Percentiles rank a stretch among this genome's conserved stretches.
Evolutionary conservation across 2,329 filamentous ascomycete genomes (phyloP).

Genomic region (Venturia effusa): DNA sequence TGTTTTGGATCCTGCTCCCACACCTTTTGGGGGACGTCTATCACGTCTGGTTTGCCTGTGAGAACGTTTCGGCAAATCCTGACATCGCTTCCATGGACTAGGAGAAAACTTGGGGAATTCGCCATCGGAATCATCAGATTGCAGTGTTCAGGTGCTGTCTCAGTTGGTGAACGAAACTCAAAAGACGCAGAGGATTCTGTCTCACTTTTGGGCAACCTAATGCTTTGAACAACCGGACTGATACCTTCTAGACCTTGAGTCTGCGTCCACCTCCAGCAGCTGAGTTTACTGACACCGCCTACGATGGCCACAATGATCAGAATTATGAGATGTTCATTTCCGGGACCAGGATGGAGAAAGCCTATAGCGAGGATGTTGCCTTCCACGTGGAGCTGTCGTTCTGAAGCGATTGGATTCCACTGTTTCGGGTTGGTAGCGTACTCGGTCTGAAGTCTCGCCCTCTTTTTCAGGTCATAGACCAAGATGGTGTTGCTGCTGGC

Average conservation of each 20-base stretch:
- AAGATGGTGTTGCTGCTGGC: slow-evolving; percentile 61
- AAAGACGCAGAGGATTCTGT: slow-evolving; percentile 1
- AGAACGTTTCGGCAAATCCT: slow-evolving; percentile 29
- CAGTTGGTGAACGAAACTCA: slow-evolving; percentile 4
- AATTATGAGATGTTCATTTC: slow-evolving; percentile 62
- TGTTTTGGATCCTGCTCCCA: slow-evolving; percentile 27
- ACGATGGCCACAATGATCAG: slow-evolving; percentile 31
- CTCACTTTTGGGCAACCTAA: slow-evolving; percentile 2
- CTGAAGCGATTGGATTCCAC: slow-evolving; percentile 50
- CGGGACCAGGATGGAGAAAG: slow-evolving; percentile 63
- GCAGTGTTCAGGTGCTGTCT: slow-evolving; percentile 6
- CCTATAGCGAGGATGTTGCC: slow-evolving; percentile 79
- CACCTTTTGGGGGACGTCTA: neutral
- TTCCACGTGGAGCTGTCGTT: slow-evolving; percentile 39
- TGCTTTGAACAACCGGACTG: neutral
- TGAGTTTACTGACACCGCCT: slow-evolving; percentile 9
- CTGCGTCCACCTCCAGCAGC: slow-evolving; percentile 42
- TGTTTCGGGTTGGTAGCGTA: slow-evolving; percentile 32
- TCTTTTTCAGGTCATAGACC: slow-evolving; percentile 57
- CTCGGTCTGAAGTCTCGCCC: slow-evolving; percentile 40
- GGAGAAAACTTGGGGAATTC: slow-evolving; percentile 6
- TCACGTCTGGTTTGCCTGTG: slow-evolving; percentile 24
- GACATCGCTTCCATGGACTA: slow-evolving; percentile 21
- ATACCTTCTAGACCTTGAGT: slow-evolving; percentile 10
- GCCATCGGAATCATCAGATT: slow-evolving; percentile 10